Evolutionary conservation across 805 yeast genomes (phyloP).

Genomic region (Saccharomycopsis sp.): DNA sequence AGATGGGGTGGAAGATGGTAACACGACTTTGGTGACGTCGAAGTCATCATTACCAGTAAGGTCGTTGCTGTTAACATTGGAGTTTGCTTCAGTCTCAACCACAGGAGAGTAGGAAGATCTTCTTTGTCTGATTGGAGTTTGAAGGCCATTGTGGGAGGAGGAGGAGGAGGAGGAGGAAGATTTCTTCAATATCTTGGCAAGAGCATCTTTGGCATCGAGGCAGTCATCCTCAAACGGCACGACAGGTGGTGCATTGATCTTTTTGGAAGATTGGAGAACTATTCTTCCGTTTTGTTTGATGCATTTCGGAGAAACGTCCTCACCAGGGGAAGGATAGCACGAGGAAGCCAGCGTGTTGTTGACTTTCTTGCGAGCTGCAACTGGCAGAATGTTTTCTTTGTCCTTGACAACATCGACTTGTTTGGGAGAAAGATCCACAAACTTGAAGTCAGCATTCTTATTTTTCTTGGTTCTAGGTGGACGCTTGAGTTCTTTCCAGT

Average conservation of each 20-base stretch:
- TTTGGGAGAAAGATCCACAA: slow-evolving; percentile 26
- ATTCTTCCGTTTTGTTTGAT: slow-evolving; percentile 14
- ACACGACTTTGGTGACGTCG: neutral
- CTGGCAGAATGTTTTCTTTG: no score
- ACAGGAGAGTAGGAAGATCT: no score
- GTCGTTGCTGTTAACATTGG: no score
- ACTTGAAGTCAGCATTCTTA: slow-evolving; percentile 27
- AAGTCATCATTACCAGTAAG: no score
- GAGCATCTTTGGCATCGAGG: slow-evolving; percentile 16
- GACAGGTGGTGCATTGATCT: neutral
- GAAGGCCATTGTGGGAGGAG: neutral
- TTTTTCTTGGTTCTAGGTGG: slow-evolving; percentile 27
- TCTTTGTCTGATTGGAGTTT: no score
- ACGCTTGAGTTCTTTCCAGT: slow-evolving; percentile 9
- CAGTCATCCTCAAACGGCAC: slow-evolving; percentile 5
- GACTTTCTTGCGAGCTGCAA: no score
- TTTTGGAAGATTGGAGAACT: slow-evolving; percentile 5
- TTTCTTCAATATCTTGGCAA: slow-evolving; percentile 6
- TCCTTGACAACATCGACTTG: neutral
- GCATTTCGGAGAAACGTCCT: slow-evolving; percentile 17
- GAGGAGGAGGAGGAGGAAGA: neutral
- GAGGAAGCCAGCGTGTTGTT: no score
- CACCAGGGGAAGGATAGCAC: slow-evolving; percentile 6
- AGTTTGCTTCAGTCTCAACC: no score
- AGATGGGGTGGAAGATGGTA: slow-evolving; percentile 1